Base-by-base conservation (phyloP, 805 yeast genomes). In the Candida arabinofermentans region DNA sequence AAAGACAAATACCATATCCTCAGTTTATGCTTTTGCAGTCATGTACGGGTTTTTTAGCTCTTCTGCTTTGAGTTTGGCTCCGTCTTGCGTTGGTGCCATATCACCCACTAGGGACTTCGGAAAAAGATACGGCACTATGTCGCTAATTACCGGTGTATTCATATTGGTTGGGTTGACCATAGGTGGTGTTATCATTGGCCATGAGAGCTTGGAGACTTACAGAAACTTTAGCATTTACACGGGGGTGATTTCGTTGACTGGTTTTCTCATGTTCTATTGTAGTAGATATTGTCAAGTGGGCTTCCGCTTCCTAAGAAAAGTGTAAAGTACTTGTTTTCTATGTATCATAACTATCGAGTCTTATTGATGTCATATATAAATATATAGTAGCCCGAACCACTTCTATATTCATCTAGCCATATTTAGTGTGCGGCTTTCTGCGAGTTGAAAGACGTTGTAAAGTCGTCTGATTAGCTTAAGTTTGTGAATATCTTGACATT, bases 91-190 rank as follows among this genome's bases (percentile, higher is more conserved):
- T 26, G 73, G 81, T 0, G 70, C 73, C 33, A 73, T 82, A 16
- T 73, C 81, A 16, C 74, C 73, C 5, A 77, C 79, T 0, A 66
- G 70, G 42, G 76, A 79, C 39, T 83, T 82, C 55, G 89, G 88
- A 9, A 77, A 75, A 47, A 62, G 82, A 19, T 83, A 77, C 49
- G 87, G 87, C 0, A 71, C 86, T 13, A 66, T 75, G 53, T 80
- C 75, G 56, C 26, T 47, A 14, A 70, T 75, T 9, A 56, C 64
- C 10, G 62, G 67, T 16, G 5, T 49, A 17, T 19, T 41, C 30
- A 34, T 49, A 4, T 53, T 75, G 7, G 65, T 66, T 12, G 64
- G 67, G 9, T 57, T 73, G 18, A 74, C 77, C 8, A 55, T 66
- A 16, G 67, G 71, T 12, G 78, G 79, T 55, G 63, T 67, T 1